Percentiles rank a stretch among this genome's conserved stretches.
Evolutionary conservation across 305 asterid species (phyloP).

Genomic region (Stenogyne calaminthoides): DNA sequence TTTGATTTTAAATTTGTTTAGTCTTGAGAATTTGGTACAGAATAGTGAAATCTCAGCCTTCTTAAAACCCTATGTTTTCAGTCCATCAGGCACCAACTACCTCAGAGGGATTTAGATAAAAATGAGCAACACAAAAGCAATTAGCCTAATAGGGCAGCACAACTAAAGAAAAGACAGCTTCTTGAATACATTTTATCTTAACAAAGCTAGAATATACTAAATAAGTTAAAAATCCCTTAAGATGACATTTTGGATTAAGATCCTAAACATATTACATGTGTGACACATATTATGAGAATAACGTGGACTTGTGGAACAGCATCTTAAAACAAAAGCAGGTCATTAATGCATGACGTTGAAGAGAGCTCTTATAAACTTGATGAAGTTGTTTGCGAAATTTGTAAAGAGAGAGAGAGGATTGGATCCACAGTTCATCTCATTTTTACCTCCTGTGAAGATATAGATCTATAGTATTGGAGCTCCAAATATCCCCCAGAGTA

Average conservation of each 20-base stretch:
- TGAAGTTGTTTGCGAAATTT: not conserved
- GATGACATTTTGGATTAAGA: not conserved
- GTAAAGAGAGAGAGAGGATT: not conserved
- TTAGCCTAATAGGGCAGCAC: slow-evolving; percentile 2
- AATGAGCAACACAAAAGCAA: not conserved
- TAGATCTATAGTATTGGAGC: slow-evolving; percentile 86
- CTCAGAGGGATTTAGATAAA: not conserved
- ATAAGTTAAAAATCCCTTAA: not conserved
- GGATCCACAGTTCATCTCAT: not conserved
- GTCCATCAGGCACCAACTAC: not conserved
- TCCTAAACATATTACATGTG: not conserved
- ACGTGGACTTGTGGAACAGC: not conserved
- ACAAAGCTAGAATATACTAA: not conserved
- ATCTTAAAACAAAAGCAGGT: not conserved
- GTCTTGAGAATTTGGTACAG: slow-evolving; percentile 1
- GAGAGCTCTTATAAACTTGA: not conserved
- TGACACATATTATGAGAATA: not conserved
- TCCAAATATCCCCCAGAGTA: slow-evolving; percentile 87
- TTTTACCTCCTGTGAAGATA: slow-evolving; percentile 86
- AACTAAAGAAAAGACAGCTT: not conserved
- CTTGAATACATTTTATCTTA: not conserved
- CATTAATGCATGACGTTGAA: not conserved
- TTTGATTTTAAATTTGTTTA: not conserved
- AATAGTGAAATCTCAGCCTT: not conserved
- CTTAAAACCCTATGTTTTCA: not conserved